Base-by-base conservation (phyloP, 2,329 filamentous ascomycete genomes). In the Neonectria hederae region DNA sequence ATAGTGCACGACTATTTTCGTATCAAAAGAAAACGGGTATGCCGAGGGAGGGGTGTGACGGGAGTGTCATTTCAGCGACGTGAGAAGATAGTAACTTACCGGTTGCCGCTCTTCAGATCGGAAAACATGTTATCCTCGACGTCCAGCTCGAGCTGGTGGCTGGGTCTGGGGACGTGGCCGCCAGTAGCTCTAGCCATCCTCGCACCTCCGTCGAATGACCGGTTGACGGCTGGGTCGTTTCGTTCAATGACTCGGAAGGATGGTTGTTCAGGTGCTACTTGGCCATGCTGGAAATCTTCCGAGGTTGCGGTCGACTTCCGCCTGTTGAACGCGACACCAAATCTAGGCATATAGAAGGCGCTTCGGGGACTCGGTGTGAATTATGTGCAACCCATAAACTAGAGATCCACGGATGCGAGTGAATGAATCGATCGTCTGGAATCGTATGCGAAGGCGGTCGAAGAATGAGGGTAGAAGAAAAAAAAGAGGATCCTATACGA, bases 241-340 rank as follows among this genome's bases (percentile, higher is more conserved):
- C 86, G 82, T 63, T 89, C 86, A 38, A 89, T 78, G 24, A 89
- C 87, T 54, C 86, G 84, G 74, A 89, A 89, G 2, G 86, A 88
- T 21, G 84, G 80, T 62, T 83, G 82, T 62, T 80, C 80, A 54
- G 77, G 72, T 66, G 81, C 77, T 77, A 81, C 72, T 71, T 82
- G 74, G 40, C 75, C 84, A 84, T 87, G 82, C 65, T 86, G 83
- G 66, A 84, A 77, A 68, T 83, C 85, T 68, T 86, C 83, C 65
- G 83, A 82, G 79, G 82, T 82, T 62, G 82, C 84, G 82, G 84
- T 83, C 67, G 86, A 87, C 81, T 85, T 88, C 82, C 87, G 86
- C 84, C 84, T 82, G 74, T 80, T 82, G 68, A 89, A 89, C 67
- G 83, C 80, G 75, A 85, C 84, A 66, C 85, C 84, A 77, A 89